phyloP scores from a whole-genome alignment of 2,329 filamentous ascomycete species.

The Trichophyton mentagrophytes region DNA sequence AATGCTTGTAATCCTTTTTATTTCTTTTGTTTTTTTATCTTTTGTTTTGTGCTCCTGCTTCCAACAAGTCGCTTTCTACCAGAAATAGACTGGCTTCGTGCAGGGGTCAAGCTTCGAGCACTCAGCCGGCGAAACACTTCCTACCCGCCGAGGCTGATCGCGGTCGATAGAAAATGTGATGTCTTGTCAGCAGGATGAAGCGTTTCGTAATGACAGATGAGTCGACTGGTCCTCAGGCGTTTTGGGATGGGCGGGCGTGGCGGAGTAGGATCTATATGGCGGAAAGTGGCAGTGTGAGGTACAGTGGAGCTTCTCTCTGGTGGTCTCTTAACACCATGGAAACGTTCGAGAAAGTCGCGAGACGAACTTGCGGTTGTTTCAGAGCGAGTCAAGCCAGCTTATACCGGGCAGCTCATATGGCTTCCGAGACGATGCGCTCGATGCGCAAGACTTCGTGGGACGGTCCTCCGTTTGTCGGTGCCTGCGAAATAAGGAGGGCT shows the following conservation, averaged over 20 bases:
- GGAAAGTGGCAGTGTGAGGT: neutral
- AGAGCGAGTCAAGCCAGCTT: neutral
- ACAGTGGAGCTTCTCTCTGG: neutral
- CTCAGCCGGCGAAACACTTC: neutral
- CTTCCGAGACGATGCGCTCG: neutral
- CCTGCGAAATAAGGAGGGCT: neutral
- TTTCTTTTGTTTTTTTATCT: no score
- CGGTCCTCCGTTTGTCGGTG: neutral
- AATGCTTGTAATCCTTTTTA: neutral
- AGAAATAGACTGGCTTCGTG: neutral
- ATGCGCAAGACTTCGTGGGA: neutral
- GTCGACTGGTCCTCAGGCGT: neutral
- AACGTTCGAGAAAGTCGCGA: neutral
- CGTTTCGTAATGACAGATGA: neutral
- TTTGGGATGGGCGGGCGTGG: neutral
- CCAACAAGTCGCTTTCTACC: neutral
- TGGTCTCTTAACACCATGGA: no score
- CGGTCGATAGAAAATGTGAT: neutral
- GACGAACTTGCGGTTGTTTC: neutral
- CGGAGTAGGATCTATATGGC: neutral
- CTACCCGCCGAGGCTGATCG: constrained; percentile 2
- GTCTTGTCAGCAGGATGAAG: neutral
- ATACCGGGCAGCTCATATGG: neutral
- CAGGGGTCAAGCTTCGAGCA: neutral
- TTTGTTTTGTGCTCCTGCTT: neutral